Percentiles rank a stretch among this genome's conserved stretches.
These are phyloP conservation scores for Stevia rebaudiana DNA, from an alignment of 140 eudicot species.

Conservation along the genomic window DNA sequence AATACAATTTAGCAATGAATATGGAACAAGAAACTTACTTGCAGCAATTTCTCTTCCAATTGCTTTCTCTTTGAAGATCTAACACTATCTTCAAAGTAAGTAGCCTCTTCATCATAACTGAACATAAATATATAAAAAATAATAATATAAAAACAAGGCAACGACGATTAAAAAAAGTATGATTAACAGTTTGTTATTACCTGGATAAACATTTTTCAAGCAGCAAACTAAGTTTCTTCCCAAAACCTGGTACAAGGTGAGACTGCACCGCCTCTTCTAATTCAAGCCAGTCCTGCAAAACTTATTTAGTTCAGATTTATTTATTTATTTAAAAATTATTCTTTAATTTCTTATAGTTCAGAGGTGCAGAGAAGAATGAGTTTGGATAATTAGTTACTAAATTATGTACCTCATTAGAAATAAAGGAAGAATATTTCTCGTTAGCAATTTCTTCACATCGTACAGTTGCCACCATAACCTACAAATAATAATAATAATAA, in stretches of 20 bases:
- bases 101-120: slow-evolving; percentile 86
- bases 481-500: neutral
- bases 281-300: slow-evolving; percentile 70
- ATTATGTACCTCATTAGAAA: slow-evolving; percentile 59
- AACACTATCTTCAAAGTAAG: slow-evolving; percentile 86
- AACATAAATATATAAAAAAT: neutral
- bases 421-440: slow-evolving; percentile 61
- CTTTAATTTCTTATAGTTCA: too few species aligned
- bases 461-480: slow-evolving; percentile 99
- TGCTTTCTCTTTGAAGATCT: slow-evolving; percentile 75
- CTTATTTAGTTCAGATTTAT: slow-evolving; percentile 15
- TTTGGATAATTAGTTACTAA: neutral
- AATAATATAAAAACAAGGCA: neutral
- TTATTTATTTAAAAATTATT: too few species aligned
- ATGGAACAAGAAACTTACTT: slow-evolving; percentile 38
- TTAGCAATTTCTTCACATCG: slow-evolving; percentile 99
- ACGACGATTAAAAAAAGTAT: neutral
- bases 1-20: neutral
- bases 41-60: slow-evolving; percentile 83
- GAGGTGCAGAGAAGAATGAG: neutral
- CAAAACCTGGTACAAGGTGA: slow-evolving; percentile 67
- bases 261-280: slow-evolving; percentile 70
- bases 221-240: slow-evolving; percentile 72
- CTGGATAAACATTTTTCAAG: slow-evolving; percentile 49
- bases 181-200: slow-evolving; percentile 28